Evolutionary conservation across 2,329 filamentous ascomycete species (phyloP).

Genomic region (Fusarium penzigii): DNA sequence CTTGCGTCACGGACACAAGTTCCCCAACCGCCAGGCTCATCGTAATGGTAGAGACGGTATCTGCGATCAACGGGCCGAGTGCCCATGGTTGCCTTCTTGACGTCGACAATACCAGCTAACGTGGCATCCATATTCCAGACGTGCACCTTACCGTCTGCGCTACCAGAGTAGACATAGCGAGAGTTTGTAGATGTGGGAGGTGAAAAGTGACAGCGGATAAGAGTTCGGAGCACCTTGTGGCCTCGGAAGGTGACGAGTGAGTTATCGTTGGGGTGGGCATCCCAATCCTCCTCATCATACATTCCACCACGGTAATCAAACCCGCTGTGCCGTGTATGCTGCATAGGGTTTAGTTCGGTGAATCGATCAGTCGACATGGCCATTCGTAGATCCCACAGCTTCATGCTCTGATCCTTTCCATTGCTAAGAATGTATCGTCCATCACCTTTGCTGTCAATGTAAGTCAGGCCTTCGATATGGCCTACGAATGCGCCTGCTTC

Average conservation of each 20-base stretch:
- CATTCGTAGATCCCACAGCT: conserved; percentile 92
- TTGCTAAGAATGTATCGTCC: conserved; percentile 87
- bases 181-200: conserved; percentile 84
- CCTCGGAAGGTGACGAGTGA: conserved; percentile 92
- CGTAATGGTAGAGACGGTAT: conserved; percentile 57
- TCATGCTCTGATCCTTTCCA: conserved; percentile 95
- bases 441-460: conserved; percentile 70
- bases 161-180: conserved; percentile 90
- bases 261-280: conserved; percentile 74
- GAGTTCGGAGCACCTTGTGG: conserved; percentile 82
- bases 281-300: conserved; percentile 66
- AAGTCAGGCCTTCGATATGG: conserved; percentile 67
- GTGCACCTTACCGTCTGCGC: conserved; percentile 84
- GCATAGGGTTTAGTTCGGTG: conserved; percentile 54
- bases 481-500: conserved; percentile 67
- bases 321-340: conserved; percentile 53
- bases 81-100: conserved; percentile 67
- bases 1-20: conserved; percentile 85
- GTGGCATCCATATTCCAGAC: conserved; percentile 95
- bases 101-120: conserved; percentile 74
- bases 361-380: conserved; percentile 75
- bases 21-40: conserved; percentile 63
- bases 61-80: conserved; percentile 57
- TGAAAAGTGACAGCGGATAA: conserved; percentile 95
- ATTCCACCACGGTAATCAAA: conserved; percentile 75